phyloP scores from a whole-genome alignment of 257 asterid species.

The Jaltomata sinuosa region DNA sequence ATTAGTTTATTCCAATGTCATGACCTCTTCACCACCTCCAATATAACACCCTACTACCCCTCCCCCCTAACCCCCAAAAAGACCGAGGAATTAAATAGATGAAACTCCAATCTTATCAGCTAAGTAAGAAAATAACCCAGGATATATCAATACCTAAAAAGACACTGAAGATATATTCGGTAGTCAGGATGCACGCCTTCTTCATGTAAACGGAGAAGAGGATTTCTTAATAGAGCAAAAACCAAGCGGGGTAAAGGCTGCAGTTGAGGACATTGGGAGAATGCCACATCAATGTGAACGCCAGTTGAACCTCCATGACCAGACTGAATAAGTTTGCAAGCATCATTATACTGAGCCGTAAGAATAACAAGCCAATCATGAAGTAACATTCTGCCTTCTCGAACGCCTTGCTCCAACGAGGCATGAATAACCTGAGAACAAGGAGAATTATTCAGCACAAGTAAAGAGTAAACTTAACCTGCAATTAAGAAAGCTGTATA shows the following conservation, averaged over 20 bases:
- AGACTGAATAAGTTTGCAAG: constrained; percentile 57
- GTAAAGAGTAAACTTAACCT: neutral
- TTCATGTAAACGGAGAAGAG: constrained; percentile 96
- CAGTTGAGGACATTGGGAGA: constrained; percentile 94
- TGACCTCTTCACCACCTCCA: neutral
- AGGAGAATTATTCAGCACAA: neutral
- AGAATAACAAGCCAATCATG: constrained; percentile 99
- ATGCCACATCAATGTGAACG: constrained; percentile 64
- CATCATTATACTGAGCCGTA: constrained; percentile 82
- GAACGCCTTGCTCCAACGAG: constrained; percentile 89
- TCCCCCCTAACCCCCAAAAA: neutral
- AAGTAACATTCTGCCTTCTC: constrained; percentile 84
- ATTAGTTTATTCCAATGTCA: neutral
- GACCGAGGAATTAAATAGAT: neutral
- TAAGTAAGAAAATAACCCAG: neutral
- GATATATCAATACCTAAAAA: constrained; percentile 59
- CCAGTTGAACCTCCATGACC: constrained; percentile 47
- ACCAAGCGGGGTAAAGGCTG: constrained; percentile 85
- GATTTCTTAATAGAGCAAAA: constrained; percentile 84
- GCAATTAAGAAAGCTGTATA: neutral
- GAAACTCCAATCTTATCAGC: neutral
- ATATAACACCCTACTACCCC: neutral
- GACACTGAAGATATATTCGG: constrained; percentile 92
- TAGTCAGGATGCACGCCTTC: constrained; percentile 99
- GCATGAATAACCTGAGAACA: constrained; percentile 72